Evolutionary conservation across 1,139 yeast species (phyloP).

Genomic region (Geotrichum histeridarum): DNA sequence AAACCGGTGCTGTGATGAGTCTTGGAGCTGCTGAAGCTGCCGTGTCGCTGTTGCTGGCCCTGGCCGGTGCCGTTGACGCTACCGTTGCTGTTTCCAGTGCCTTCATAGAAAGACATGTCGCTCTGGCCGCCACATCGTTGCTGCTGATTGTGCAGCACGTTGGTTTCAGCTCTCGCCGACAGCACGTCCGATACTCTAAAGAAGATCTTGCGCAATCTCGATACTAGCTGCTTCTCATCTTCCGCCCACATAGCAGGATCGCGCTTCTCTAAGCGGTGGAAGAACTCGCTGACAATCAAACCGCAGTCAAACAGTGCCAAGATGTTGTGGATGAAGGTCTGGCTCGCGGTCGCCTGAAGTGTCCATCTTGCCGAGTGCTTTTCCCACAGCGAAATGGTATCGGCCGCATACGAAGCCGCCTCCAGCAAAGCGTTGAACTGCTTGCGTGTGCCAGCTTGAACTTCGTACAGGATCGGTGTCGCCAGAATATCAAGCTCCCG

Average conservation of each 20-base stretch:
- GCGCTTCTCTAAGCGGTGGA: slow-evolving; percentile 31
- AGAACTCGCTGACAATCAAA: slow-evolving; percentile 36
- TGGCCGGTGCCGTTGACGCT: not conserved
- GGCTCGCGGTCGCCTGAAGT: slow-evolving; percentile 33
- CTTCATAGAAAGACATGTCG: not conserved
- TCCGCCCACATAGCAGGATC: slow-evolving; percentile 27
- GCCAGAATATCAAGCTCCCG: slow-evolving; percentile 30
- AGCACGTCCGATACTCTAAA: slow-evolving; percentile 30
- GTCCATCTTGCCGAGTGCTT: slow-evolving; percentile 37
- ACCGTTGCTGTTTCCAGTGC: not conserved
- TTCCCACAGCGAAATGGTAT: slow-evolving; percentile 39
- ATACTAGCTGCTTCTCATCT: slow-evolving; percentile 30
- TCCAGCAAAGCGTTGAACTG: slow-evolving; percentile 32
- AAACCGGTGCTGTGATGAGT: too few relatives aligned
- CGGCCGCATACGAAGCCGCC: slow-evolving; percentile 40
- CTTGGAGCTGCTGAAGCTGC: not conserved
- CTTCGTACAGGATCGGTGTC: slow-evolving; percentile 23
- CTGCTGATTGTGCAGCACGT: slow-evolving; percentile 16
- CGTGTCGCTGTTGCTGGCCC: not conserved
- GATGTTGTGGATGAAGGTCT: slow-evolving; percentile 38
- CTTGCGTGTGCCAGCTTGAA: slow-evolving; percentile 22
- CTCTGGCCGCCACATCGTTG: not conserved
- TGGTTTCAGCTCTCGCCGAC: slow-evolving; percentile 9
- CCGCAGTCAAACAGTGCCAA: slow-evolving; percentile 39
- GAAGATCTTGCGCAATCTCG: slow-evolving; percentile 31